Percentiles rank a stretch among this genome's conserved stretches.
Evolutionary conservation across 1,139 yeast species (phyloP).

Genomic region (Saccharomyces pastorianus): DNA sequence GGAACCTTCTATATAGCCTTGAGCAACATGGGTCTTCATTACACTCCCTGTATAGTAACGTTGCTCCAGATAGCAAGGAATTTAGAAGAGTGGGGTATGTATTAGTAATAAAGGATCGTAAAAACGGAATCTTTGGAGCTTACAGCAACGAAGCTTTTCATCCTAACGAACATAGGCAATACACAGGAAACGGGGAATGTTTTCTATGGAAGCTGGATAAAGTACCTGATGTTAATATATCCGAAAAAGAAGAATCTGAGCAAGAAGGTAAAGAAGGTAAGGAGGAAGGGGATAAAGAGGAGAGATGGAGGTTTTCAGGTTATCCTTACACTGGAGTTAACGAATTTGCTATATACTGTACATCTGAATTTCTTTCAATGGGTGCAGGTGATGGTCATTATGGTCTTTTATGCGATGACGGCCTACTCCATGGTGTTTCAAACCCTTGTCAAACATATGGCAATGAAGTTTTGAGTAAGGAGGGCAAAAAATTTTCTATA

Average conservation of each 20-base stretch:
- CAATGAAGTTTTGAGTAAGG: slow-evolving; percentile 64
- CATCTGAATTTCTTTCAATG: slow-evolving; percentile 65
- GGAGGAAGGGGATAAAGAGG: slow-evolving; percentile 6
- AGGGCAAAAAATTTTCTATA: slow-evolving; percentile 59
- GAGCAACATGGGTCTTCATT: slow-evolving; percentile 91
- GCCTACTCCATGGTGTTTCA: slow-evolving; percentile 68
- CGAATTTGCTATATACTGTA: slow-evolving; percentile 78
- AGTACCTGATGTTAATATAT: slow-evolving; percentile 20
- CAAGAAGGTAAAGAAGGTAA: slow-evolving; percentile 5
- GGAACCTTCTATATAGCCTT: slow-evolving; percentile 72
- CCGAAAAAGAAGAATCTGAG: slow-evolving; percentile 8
- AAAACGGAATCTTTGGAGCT: slow-evolving; percentile 69
- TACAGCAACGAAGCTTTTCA: slow-evolving; percentile 68
- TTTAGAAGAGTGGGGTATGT: slow-evolving; percentile 53
- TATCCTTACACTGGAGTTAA: slow-evolving; percentile 85
- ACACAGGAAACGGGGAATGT: slow-evolving; percentile 92
- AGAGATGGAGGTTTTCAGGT: slow-evolving; percentile 54
- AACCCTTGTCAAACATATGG: slow-evolving; percentile 80
- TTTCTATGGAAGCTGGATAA: slow-evolving; percentile 72
- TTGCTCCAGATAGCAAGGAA: slow-evolving; percentile 31
- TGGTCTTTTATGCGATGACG: slow-evolving; percentile 82
- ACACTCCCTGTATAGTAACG: slow-evolving; percentile 54
- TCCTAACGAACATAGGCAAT: slow-evolving; percentile 62
- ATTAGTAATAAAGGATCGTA: slow-evolving; percentile 55
- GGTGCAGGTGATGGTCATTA: slow-evolving; percentile 94